Percentiles rank a stretch among this genome's conserved stretches.
Evolutionary conservation across 768 basidiomycete genomes (phyloP).

Genomic region (Fistulinella prunicolor): DNA sequence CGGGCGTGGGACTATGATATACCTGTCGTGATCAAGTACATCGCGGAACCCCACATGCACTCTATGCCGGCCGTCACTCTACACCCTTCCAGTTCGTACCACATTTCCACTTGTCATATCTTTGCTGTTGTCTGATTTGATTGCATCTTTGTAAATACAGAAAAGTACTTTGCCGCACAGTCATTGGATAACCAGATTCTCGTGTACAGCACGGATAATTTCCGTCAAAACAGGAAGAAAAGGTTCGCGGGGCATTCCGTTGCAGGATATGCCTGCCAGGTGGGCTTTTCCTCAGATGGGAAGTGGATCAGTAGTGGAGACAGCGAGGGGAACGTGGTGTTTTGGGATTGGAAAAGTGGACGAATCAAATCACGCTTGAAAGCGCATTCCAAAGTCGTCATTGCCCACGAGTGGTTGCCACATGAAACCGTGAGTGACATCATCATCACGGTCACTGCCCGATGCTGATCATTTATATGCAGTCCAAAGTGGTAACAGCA

Average conservation of each 20-base stretch:
- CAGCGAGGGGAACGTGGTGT: conserved; percentile 90
- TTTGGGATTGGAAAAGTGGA: conserved; percentile 99
- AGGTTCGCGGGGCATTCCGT: conserved; percentile 96
- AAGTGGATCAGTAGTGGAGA: conserved; percentile 98
- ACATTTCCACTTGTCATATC: conserved; percentile 3
- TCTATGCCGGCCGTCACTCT: conserved; percentile 98
- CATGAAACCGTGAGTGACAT: conserved; percentile 81
- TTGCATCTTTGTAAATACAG: conserved; percentile 35
- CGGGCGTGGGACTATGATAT: conserved; percentile 99
- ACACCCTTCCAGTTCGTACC: conserved; percentile 84
- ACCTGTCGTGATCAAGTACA: conserved; percentile 99
- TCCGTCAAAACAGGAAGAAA: conserved; percentile 98
- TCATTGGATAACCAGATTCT: conserved; percentile 98
- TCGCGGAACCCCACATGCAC: conserved; percentile 99
- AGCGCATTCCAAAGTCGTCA: conserved; percentile 95
- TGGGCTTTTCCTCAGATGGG: conserved; percentile 97
- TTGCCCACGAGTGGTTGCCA: conserved; percentile 96
- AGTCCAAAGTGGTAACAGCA: conserved; percentile 97
- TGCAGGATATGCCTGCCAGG: conserved; percentile 95
- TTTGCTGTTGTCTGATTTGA: conserved; percentile 16
- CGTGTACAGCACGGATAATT: conserved; percentile 96
- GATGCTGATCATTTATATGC: conserved; percentile 16
- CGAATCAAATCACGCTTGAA: conserved; percentile 87
- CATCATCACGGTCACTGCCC: background rate
- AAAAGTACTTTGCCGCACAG: conserved; percentile 97